Evolutionary conservation across 441 rosid species (phyloP).

Genomic region (Erodium trifolium): DNA sequence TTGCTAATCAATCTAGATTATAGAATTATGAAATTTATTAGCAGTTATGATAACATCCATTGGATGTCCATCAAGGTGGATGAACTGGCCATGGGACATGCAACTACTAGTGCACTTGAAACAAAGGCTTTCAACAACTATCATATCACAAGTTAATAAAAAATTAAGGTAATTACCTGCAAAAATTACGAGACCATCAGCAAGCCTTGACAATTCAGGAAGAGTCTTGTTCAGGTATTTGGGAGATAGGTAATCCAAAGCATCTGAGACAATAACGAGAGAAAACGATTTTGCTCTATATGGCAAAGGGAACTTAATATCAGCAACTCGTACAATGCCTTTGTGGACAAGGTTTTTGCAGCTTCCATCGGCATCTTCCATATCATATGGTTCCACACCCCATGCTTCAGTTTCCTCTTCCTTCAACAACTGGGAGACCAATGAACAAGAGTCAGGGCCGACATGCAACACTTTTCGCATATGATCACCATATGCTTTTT

Average conservation of each 20-base stretch:
- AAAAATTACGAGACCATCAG: conserved; percentile 31
- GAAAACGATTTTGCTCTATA: no score
- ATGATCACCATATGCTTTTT: conserved; percentile 35
- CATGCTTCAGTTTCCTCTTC: conserved; percentile 43
- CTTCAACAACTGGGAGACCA: conserved; percentile 28
- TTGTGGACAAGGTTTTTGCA: conserved; percentile 36
- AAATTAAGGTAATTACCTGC: conserved; percentile 22
- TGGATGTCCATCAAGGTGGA: background rate
- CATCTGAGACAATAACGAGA: no score
- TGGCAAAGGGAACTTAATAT: no score
- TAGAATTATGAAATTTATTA: background rate
- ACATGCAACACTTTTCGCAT: conserved; percentile 37
- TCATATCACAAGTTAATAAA: background rate
- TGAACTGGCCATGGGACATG: background rate
- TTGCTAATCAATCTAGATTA: background rate
- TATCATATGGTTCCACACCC: conserved; percentile 42
- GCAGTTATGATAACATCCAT: background rate
- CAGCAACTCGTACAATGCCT: conserved; percentile 32
- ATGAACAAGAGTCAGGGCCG: conserved; percentile 39
- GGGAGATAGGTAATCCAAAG: conserved; percentile 34
- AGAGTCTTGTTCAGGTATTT: conserved; percentile 41
- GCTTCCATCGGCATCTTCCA: conserved; percentile 33
- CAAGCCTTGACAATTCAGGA: conserved; percentile 33
- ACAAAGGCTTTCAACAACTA: background rate
- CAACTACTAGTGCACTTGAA: background rate